These are phyloP conservation scores for Penicillium coffeae DNA, from an alignment of 495 filamentous ascomycete species.

Conservation along the genomic window DNA sequence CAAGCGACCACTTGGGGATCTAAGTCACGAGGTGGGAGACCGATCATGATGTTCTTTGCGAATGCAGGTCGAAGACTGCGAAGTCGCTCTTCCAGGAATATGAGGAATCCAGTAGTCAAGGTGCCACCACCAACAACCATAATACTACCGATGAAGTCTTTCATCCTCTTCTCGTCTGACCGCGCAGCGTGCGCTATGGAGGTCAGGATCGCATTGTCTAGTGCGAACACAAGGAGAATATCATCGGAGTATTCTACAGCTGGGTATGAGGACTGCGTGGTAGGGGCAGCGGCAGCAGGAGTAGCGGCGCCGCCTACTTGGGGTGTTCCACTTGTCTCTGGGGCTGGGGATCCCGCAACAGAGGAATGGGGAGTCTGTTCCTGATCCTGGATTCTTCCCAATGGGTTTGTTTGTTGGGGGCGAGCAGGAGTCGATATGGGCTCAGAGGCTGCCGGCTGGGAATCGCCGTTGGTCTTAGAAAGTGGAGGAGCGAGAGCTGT, in stretches of 20 bases:
- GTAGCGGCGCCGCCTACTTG: constrained; percentile 49
- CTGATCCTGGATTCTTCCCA: constrained; percentile 48
- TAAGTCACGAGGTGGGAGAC: constrained; percentile 81
- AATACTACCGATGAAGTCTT: constrained; percentile 88
- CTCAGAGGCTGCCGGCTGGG: constrained; percentile 21
- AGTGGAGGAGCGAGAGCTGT: constrained; percentile 59
- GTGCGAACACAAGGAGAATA: constrained; percentile 72
- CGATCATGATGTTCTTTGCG: constrained; percentile 81
- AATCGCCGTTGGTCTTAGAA: constrained; percentile 35
- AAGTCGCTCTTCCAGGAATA: constrained; percentile 77
- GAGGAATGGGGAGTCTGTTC: constrained; percentile 78
- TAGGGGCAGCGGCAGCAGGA: constrained; percentile 22
- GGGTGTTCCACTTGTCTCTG: constrained; percentile 66
- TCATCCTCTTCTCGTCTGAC: constrained; percentile 85
- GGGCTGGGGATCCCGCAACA: constrained; percentile 78
- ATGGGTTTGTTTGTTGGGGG: constrained; percentile 35
- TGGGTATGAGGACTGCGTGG: constrained; percentile 31
- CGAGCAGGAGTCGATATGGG: constrained; percentile 40
- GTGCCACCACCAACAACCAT: constrained; percentile 93
- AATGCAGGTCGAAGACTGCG: constrained; percentile 64
- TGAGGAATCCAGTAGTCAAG: constrained; percentile 69
- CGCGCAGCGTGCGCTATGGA: constrained; percentile 82
- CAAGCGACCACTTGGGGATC: constrained; percentile 93
- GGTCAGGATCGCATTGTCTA: constrained; percentile 86
- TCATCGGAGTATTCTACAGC: constrained; percentile 68